Base-by-base conservation (phyloP, 2,329 filamentous ascomycete genomes). In the Epichloe gansuensis region DNA sequence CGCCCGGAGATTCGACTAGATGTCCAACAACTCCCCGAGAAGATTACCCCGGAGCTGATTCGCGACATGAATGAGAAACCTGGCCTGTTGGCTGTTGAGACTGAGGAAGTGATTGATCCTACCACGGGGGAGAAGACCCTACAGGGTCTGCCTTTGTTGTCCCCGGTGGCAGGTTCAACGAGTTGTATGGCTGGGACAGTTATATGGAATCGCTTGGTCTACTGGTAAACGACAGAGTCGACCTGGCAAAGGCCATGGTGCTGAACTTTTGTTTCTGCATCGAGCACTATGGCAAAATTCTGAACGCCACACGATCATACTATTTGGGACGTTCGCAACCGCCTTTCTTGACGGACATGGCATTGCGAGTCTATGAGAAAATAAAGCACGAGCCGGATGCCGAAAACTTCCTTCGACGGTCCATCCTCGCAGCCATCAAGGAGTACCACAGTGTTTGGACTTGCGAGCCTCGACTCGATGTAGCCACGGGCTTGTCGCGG, bases 211-310 rank as follows among this genome's bases (percentile, higher is more conserved):
- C 91, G 5, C 75, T 97, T 3, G 93, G 93, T 17, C 77, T 98
- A 54, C 74, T 97, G 54, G 81, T 89, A 60, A 89, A 91, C 64
- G 87, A 93, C 65, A 83, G 88, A 54, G 82, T 89, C 23, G 83
- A 96, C 62, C 73, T 97, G 52, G 90, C 90, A 59, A 95, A 96
- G 73, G 80, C 85, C 48, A 97, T 98, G 89, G 91, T 97, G 50
- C 76, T 81, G 61, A 95, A 98, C 72, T 97, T 97, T 68, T 94
- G 89, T 68, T 98, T 98, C 74, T 95, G 89, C 71, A 97, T 98
- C 69, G 85, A 91, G 67, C 91, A 98, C 69, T 98, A 98, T 66
- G 91, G 91, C 63, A 98, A 97, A 74, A 95, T 98, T 55, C 80
- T 97, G 59, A 98, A 98, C 69, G 93, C 93, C 50, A 98, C 93